phyloP scores from a whole-genome alignment of 2,329 filamentous ascomycete species.

The Clarireedia homoeocarpa region DNA sequence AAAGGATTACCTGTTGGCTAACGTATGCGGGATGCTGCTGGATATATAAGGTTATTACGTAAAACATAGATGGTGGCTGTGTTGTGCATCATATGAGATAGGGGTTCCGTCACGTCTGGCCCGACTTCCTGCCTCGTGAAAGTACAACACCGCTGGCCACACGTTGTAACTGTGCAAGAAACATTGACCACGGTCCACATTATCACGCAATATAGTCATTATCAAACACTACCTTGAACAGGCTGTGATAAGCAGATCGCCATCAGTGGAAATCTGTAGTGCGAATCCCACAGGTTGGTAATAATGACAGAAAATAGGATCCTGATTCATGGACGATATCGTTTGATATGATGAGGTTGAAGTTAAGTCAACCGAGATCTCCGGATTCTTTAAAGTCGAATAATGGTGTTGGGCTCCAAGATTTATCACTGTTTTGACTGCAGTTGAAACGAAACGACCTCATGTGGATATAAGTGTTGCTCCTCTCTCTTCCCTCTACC shows the following conservation, averaged over 20 bases:
- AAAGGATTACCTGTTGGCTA: conserved; percentile 2
- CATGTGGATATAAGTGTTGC: not conserved
- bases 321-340: not conserved
- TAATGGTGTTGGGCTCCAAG: not conserved
- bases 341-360: not conserved
- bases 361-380: not conserved
- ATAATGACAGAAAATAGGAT: not conserved
- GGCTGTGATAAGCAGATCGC: not conserved
- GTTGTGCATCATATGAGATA: not conserved
- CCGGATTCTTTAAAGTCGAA: not conserved
- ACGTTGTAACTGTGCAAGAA: not conserved
- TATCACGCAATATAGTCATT: not conserved
- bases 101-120: not conserved
- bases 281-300: not conserved
- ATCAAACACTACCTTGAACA: not conserved
- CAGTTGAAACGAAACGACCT: not conserved
- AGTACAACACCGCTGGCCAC: not conserved
- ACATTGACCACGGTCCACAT: not conserved
- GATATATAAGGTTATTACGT: not conserved
- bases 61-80: not conserved
- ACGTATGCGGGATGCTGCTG: not conserved
- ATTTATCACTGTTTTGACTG: not conserved
- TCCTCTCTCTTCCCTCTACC: not conserved
- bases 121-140: not conserved
- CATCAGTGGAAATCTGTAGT: not conserved